Conservation (phyloP, 495 filamentous ascomycete genomes). For the Aspergillus affinis region DNA sequence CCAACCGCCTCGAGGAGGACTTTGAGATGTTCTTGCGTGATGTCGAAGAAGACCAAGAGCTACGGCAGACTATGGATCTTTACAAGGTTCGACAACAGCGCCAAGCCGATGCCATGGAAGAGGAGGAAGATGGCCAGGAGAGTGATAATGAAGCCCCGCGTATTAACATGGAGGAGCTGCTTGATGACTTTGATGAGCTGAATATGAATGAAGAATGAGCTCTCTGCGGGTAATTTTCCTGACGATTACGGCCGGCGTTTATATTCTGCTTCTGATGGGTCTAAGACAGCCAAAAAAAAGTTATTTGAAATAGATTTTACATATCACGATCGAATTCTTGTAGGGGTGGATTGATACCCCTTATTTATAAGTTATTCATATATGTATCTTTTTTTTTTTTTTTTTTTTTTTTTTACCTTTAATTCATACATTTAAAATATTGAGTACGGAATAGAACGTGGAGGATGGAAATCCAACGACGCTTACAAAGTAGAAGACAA, state of each 20-base stretch:
- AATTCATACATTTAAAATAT: too few relatives aligned
- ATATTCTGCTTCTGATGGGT: not conserved
- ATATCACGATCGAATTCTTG: not conserved
- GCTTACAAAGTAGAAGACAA: not conserved
- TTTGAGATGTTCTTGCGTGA: conserved; percentile 97
- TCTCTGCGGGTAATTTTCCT: conserved; percentile 24
- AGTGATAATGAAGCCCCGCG: conserved; percentile 70
- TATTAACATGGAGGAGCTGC: conserved; percentile 78
- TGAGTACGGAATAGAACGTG: too few relatives aligned
- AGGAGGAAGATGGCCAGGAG: conserved; percentile 63
- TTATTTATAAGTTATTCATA: not conserved
- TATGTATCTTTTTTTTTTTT: too few relatives aligned
- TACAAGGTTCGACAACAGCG: conserved; percentile 66
- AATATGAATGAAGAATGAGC: conserved; percentile 55
- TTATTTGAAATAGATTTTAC: not conserved
- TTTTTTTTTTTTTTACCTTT: not conserved
- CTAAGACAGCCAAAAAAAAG: not conserved
- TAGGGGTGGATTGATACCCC: too few relatives aligned
- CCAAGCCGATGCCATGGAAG: conserved; percentile 47
- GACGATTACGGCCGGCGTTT: not conserved
- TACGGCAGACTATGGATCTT: conserved; percentile 76
- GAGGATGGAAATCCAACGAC: too few relatives aligned
- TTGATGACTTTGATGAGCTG: conserved; percentile 87
- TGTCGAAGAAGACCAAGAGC: conserved; percentile 91
- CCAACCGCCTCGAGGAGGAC: conserved; percentile 80